These are phyloP conservation scores for Trapa incisa DNA, from an alignment of 345 rosid species.

Conservation along the genomic window DNA sequence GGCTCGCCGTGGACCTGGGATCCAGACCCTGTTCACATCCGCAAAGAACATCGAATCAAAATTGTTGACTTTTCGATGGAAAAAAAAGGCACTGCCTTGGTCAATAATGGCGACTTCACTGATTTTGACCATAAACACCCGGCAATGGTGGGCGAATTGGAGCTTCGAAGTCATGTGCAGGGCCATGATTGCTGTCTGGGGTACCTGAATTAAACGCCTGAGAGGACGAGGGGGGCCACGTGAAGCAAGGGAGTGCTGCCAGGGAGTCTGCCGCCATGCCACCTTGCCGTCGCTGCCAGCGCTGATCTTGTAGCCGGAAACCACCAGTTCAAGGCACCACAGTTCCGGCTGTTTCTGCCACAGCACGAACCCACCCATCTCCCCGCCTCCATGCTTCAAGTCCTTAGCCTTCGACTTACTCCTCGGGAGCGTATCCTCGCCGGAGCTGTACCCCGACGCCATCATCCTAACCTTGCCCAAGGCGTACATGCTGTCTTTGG, in stretches of 20 bases:
- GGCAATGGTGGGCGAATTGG: neutral
- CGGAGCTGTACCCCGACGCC: conserved; percentile 58
- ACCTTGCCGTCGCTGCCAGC: conserved; percentile 90
- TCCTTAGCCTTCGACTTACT: conserved; percentile 37
- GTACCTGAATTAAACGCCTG: conserved; percentile 73
- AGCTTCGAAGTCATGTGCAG: neutral
- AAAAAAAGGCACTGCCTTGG: no score
- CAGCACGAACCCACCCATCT: conserved; percentile 82
- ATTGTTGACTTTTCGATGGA: neutral
- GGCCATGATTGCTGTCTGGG: neutral
- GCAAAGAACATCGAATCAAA: neutral
- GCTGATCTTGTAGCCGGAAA: conserved; percentile 77
- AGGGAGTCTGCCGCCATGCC: conserved; percentile 90
- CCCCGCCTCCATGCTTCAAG: conserved; percentile 36
- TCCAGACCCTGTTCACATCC: conserved; percentile 59
- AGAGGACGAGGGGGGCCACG: conserved; percentile 83
- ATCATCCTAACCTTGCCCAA: conserved; percentile 94
- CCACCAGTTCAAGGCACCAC: conserved; percentile 88
- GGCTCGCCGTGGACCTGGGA: conserved; percentile 61
- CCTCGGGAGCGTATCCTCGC: conserved; percentile 43
- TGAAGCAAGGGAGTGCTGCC: conserved; percentile 86
- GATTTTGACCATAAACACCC: neutral
- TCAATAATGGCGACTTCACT: no score
- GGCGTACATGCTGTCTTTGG: conserved; percentile 71
- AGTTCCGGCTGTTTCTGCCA: conserved; percentile 82